Conservation (phyloP, 345 rosid genomes). For the rapeseed (Brassica napus) region DNA sequence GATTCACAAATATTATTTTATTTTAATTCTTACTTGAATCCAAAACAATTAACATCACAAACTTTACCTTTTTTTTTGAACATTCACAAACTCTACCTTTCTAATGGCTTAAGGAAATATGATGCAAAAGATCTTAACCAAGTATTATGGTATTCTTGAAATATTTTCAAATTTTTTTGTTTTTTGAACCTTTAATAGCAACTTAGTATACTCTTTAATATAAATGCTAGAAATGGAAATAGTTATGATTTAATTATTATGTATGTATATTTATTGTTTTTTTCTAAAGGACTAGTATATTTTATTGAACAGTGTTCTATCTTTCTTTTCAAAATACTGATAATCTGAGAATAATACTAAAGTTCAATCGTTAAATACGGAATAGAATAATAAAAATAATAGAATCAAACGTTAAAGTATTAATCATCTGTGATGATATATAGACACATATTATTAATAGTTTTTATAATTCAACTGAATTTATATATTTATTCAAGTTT, state of each 20-base stretch:
- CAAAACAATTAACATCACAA: background rate
- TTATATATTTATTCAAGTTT: background rate
- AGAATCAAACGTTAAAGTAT: background rate
- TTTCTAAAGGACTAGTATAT: background rate
- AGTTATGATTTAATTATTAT: no score
- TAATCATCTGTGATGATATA: background rate
- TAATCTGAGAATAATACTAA: no score
- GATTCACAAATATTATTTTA: background rate
- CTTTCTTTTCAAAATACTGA: background rate
- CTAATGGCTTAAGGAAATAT: background rate
- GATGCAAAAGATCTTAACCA: background rate
- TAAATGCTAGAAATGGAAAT: background rate
- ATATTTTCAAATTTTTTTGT: no score
- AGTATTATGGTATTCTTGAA: background rate
- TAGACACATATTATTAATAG: background rate
- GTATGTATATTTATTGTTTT: background rate
- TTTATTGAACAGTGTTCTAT: background rate
- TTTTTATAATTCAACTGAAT: background rate
- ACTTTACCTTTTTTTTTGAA: background rate
- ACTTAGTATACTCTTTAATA: no score
- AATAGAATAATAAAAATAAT: no score
- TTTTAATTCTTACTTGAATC: background rate
- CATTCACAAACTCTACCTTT: background rate
- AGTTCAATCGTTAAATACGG: no score
- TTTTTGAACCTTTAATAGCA: background rate